Conservation (phyloP, 129 eudicot genomes). For the sunflower (Helianthus annuus) region HanXRQr2.0-SUNRISE NC_035445.2:14556585-14557084, state of each 20-base stretch:
- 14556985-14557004: conserved; percentile 87
- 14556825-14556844: conserved; percentile 99
- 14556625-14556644: conserved; percentile 83
- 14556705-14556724: not conserved
- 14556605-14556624: conserved; percentile 96
- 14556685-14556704: too few species aligned
- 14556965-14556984: conserved; percentile 96
- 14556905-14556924: not conserved
- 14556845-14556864: conserved; percentile 98
- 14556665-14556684: conserved; percentile 60
- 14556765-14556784: conserved; percentile 93
- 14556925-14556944: conserved; percentile 17
- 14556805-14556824: conserved; percentile 99
- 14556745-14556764: not conserved
- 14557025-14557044: conserved; percentile 72
- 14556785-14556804: conserved; percentile 97
- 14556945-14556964: conserved; percentile 44
- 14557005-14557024: conserved; percentile 68
- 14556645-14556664: conserved; percentile 94
- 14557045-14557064: conserved; percentile 89
- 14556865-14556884: conserved; percentile 94
- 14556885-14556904: conserved; percentile 41
- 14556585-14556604: conserved; percentile 96
- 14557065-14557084: conserved; percentile 34
- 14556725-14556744: not conserved